Evolutionary conservation across 805 yeast genomes (phyloP), one percentile per base, ranked within the genome.

Genomic region (Candida ovalis): DNA sequence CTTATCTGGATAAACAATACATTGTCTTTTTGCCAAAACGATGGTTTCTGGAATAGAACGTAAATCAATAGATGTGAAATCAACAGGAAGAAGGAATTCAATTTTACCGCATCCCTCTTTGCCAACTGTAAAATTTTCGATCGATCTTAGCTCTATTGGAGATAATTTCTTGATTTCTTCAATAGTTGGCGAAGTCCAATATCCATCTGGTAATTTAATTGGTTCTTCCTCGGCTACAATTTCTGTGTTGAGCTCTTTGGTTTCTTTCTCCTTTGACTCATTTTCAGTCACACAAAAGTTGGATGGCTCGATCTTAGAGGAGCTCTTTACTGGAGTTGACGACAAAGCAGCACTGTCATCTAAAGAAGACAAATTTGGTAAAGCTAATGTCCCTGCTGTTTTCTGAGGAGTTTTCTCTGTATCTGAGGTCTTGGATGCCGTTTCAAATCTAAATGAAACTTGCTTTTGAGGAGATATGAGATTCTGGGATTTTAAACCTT

Each of bases 151-250:
- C 51, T 88, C 84, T 9, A 80, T 68, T 35, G 87, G 71, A 0
- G 88, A 65, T 75, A 79, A 73, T 17, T 73, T 67, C 47, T 77
- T 75, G 45, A 94, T 70, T 43, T 82, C 82, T 4, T 81, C 77
- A 35, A 84, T 60, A 2, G 89, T 73, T 17, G 99, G 99, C 5
- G 87, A 79, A 46, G 83, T 84, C 88, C 94, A 94, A 68, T 91
- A 94, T 5, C 91, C 96, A 43, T 86, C 79, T 13, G 81, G 66
- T 43, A 64, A 46, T 17, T 38, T 39, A 2, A 40, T 42, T 27
- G 48, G 40, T 18, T 46, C 40, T 6, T 22, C n/a, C 15, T 40
- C 40, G n/a, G 24, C 24, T 4, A 13, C 37, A n/a, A 17, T 5
- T 30, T 30, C 35, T 30, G 35, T 6, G 7, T 8, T 6, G n/a